phyloP scores from a whole-genome alignment of 148 eudicot genomes.

The Chenopodium berlandieri region DNA sequence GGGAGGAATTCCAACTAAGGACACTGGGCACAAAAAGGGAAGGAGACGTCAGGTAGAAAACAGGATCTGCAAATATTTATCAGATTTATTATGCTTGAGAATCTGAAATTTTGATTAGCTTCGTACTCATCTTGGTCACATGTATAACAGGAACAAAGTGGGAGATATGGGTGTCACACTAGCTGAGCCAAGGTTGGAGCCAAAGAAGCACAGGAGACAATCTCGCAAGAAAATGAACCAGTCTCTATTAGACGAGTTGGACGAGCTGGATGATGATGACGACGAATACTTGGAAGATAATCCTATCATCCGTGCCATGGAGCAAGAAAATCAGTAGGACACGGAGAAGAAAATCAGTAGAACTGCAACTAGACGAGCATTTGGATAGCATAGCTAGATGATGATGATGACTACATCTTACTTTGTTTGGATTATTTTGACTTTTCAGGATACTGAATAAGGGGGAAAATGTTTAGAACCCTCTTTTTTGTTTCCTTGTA shows the following conservation, averaged over 20 bases:
- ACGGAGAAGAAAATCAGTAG: constrained; percentile 47
- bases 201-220: constrained; percentile 78
- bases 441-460: neutral
- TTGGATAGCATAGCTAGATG: constrained; percentile 20
- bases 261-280: constrained; percentile 64
- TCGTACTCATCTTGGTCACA: neutral
- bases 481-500: constrained; percentile 9
- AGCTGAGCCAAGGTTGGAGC: constrained; percentile 73
- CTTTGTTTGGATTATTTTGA: neutral
- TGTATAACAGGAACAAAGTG: constrained; percentile 50
- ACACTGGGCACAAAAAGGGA: constrained; percentile 93
- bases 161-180: constrained; percentile 70
- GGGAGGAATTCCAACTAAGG: constrained; percentile 86
- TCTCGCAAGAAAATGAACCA: constrained; percentile 76
- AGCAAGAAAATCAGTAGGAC: constrained; percentile 42
- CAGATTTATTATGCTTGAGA: neutral
- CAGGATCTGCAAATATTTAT: neutral
- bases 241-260: constrained; percentile 60
- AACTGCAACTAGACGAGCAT: neutral
- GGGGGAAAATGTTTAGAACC: neutral
- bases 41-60: constrained; percentile 70
- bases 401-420: constrained; percentile 11
- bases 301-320: constrained; percentile 51
- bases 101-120: neutral
- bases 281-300: constrained; percentile 41